These are phyloP conservation scores for Pseudocercospora pini-densiflorae DNA, from an alignment of 2,329 filamentous ascomycete species.

Conservation along the genomic window DNA sequence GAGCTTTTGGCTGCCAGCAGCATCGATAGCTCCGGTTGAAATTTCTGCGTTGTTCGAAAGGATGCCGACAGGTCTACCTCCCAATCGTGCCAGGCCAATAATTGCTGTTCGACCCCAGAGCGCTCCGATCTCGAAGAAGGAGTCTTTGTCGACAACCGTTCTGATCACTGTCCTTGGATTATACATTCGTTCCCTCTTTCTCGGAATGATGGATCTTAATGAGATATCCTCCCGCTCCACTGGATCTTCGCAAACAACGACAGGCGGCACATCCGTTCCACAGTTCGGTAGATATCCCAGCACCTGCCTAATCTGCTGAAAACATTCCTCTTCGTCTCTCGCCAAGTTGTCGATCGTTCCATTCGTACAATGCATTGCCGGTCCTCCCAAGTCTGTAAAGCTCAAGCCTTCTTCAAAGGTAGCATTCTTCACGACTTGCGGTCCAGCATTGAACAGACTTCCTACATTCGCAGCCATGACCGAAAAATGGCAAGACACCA, in stretches of 20 bases:
- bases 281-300: conserved; percentile 63
- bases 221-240: conserved; percentile 53
- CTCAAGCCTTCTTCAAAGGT: conserved; percentile 67
- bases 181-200: conserved; percentile 64
- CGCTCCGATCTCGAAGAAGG: conserved; percentile 67
- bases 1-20: conserved; percentile 64
- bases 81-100: conserved; percentile 62
- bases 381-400: conserved; percentile 64
- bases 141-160: conserved; percentile 59
- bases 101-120: conserved; percentile 68
- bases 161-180: conserved; percentile 62
- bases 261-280: conserved; percentile 60
- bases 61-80: conserved; percentile 62
- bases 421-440: conserved; percentile 64
- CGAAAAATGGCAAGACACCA: conserved; percentile 66
- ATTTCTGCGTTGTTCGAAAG: conserved; percentile 66
- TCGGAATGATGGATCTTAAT: conserved; percentile 62
- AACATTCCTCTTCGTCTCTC: conserved; percentile 63
- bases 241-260: conserved; percentile 51
- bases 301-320: conserved; percentile 63
- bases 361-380: conserved; percentile 66
- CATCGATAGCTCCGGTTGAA: conserved; percentile 65
- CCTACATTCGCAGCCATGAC: conserved; percentile 69
- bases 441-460: conserved; percentile 66
- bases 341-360: conserved; percentile 70